These are phyloP conservation scores for Mycena sp. DNA, from an alignment of 1,284 basidiomycete genomes.

Conservation along the genomic window DNA sequence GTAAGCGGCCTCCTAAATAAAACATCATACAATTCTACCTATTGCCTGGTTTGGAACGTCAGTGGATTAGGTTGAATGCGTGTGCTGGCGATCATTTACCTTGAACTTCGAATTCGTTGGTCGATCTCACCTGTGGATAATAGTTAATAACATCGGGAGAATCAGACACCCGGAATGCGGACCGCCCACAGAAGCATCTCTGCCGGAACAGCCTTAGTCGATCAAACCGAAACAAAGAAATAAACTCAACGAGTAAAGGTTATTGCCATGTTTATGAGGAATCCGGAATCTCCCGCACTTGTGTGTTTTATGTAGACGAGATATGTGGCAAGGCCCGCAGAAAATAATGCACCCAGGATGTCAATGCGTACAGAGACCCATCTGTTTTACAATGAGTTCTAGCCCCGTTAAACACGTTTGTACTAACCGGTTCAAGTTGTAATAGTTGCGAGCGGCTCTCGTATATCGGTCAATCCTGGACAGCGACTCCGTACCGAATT, in stretches of 20 bases:
- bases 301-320: constrained; percentile 57
- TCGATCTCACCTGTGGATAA: constrained; percentile 49
- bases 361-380: constrained; percentile 70
- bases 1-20: not conserved
- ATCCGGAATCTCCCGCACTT: constrained; percentile 61
- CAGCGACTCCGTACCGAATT: constrained; percentile 59
- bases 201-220: not conserved
- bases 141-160: not conserved
- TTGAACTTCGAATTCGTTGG: constrained; percentile 71
- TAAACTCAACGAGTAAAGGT: constrained; percentile 55
- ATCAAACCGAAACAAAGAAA: not conserved
- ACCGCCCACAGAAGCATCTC: constrained; percentile 58
- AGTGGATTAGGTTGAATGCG: constrained; percentile 16
- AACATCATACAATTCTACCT: constrained; percentile 50
- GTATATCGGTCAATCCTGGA: constrained; percentile 60
- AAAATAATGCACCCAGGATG: constrained; percentile 61
- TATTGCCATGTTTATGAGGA: constrained; percentile 67
- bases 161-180: not conserved
- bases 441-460: constrained; percentile 59
- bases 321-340: constrained; percentile 63
- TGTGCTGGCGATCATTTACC: constrained; percentile 46
- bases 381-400: constrained; percentile 42
- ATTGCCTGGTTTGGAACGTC: constrained; percentile 49
- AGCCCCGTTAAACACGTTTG: constrained; percentile 36
- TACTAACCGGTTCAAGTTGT: constrained; percentile 63